Percentiles rank a stretch among this genome's conserved stretches.
phyloP scores from a whole-genome alignment of 2,329 filamentous ascomycete species.

The Pseudopyricularia cyperi region DNA sequence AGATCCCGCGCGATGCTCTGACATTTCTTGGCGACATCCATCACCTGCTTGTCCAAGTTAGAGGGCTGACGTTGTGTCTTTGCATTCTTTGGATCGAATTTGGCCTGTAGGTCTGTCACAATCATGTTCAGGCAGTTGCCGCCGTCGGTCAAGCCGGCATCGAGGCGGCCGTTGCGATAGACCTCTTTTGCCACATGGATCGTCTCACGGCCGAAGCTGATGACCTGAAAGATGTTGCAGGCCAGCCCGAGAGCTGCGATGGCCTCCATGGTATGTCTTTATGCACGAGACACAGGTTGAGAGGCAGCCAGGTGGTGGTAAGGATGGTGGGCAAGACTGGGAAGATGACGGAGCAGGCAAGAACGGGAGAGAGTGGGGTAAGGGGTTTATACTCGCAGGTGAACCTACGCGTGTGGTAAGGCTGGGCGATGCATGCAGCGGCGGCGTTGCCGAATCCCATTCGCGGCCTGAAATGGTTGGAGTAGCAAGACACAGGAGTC shows the following conservation, averaged over 20 bases:
- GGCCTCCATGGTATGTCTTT: conserved; percentile 3
- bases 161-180: conserved; percentile 5
- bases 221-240: conserved; percentile 13
- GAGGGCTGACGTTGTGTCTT: neutral
- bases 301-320: too few relatives aligned
- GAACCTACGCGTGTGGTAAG: too few relatives aligned
- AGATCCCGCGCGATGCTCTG: neutral
- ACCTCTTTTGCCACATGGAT: conserved; percentile 8
- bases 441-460: too few relatives aligned
- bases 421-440: too few relatives aligned
- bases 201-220: conserved; percentile 9
- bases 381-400: too few relatives aligned
- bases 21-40: neutral
- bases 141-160: neutral
- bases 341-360: too few relatives aligned
- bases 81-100: neutral
- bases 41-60: neutral
- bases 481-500: too few relatives aligned
- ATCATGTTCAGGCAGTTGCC: neutral
- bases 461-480: too few relatives aligned
- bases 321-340: neutral
- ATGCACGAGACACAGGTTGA: too few relatives aligned
- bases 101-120: neutral
- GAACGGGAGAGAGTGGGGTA: too few relatives aligned
- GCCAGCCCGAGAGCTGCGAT: conserved; percentile 10